Evolutionary conservation across 352 stramenopile species (phyloP).

Genomic region (Pythium vanterpoolii): DNA sequence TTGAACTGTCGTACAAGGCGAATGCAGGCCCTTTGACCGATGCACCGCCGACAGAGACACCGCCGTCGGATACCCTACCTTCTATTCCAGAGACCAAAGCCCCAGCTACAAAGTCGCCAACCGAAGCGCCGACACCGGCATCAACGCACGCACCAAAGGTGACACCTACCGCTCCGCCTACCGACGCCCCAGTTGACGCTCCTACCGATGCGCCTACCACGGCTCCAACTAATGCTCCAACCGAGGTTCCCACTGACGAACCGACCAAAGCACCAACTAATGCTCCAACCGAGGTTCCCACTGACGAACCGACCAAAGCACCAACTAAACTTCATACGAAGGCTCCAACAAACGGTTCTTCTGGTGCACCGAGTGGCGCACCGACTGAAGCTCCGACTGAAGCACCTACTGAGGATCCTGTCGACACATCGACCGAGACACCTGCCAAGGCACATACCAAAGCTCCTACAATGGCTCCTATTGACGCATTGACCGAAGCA

Average conservation of each 20-base stretch:
- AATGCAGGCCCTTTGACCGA: background rate
- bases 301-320: conserved; percentile 3
- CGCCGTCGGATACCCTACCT: background rate
- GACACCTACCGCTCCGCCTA: background rate
- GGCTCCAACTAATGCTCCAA: background rate
- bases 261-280: background rate
- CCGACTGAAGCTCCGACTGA: conserved; percentile 5
- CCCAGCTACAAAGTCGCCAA: background rate
- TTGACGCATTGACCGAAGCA: background rate
- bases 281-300: background rate
- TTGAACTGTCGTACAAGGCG: conserved; percentile 22
- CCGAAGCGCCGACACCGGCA: background rate
- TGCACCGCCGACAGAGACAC: conserved; percentile 4
- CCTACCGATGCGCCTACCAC: background rate
- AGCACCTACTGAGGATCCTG: background rate
- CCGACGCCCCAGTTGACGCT: background rate
- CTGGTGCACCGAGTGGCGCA: background rate
- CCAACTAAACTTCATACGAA: background rate
- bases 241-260: background rate
- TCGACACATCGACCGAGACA: conserved; percentile 1
- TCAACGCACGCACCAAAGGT: background rate
- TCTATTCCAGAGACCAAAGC: background rate
- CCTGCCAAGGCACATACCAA: background rate
- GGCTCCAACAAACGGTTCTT: background rate
- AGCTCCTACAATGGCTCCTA: background rate